Conservation (phyloP, 2,329 filamentous ascomycete species). For the Basipetospora sp. region DNA sequence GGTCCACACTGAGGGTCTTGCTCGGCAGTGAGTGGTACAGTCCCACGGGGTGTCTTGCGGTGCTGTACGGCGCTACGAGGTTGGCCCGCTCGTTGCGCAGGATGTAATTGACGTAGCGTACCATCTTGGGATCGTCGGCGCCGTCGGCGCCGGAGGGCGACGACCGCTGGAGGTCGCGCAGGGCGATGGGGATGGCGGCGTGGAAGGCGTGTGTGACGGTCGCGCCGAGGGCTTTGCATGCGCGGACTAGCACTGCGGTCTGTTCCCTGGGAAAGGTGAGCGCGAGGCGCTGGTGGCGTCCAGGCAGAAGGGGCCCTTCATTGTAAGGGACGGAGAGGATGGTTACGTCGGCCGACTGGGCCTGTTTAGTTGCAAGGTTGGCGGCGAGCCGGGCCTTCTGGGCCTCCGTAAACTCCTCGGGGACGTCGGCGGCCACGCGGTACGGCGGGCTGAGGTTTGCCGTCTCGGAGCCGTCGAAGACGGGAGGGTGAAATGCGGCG, state of each 20-base stretch:
- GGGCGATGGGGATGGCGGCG: slow-evolving; percentile 16
- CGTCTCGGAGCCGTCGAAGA: slow-evolving; percentile 12
- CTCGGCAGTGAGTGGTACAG: slow-evolving; percentile 19
- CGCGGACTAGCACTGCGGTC: slow-evolving; percentile 10
- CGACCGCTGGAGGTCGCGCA: slow-evolving; percentile 14
- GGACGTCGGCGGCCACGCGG: slow-evolving; percentile 14
- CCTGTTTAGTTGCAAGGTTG: slow-evolving; percentile 2
- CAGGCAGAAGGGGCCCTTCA: slow-evolving; percentile 9
- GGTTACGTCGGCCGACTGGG: neutral
- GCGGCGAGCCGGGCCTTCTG: slow-evolving; percentile 9
- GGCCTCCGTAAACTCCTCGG: slow-evolving; percentile 6
- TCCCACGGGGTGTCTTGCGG: slow-evolving; percentile 12
- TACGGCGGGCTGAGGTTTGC: slow-evolving; percentile 15
- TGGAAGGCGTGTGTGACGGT: slow-evolving; percentile 21
- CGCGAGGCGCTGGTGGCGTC: slow-evolving; percentile 14
- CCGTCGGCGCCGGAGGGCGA: accelerated
- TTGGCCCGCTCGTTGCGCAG: slow-evolving; percentile 17
- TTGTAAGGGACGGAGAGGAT: slow-evolving; percentile 12
- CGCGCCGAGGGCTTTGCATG: slow-evolving; percentile 10
- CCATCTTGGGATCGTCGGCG: slow-evolving; percentile 4
- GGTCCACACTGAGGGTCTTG: slow-evolving; percentile 14
- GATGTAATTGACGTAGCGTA: slow-evolving; percentile 18
- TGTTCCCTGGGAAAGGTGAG: slow-evolving; percentile 9
- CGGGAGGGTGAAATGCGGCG: slow-evolving; percentile 6
- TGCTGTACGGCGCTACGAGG: slow-evolving; percentile 14